These are phyloP conservation scores for Eugenia klotzschiana DNA, from an alignment of 441 rosid species.

Conservation along the genomic window DNA sequence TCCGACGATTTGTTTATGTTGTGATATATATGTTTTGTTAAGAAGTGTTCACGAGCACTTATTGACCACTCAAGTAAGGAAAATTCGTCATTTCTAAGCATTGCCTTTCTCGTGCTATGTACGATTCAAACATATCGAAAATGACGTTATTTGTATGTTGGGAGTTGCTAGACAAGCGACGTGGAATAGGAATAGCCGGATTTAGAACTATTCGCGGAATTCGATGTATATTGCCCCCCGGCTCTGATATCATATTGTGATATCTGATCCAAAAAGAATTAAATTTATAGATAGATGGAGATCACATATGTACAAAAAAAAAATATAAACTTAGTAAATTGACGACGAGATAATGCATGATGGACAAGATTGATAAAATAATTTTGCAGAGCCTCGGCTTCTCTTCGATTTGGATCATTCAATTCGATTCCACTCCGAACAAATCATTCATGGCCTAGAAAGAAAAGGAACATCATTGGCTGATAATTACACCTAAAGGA, in stretches of 20 bases:
- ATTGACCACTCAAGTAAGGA: neutral
- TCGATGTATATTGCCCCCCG: rapidly evolving
- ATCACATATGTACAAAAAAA: rapidly evolving
- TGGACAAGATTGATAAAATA: too few relatives aligned
- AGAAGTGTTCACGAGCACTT: neutral
- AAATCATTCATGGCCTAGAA: neutral
- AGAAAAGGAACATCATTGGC: neutral
- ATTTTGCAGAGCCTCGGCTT: neutral
- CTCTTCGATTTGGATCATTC: neutral
- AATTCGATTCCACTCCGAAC: neutral
- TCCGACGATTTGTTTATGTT: neutral
- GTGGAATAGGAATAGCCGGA: neutral
- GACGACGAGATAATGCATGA: rapidly evolving
- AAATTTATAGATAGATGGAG: rapidly evolving
- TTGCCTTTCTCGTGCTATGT: neutral
- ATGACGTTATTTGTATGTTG: neutral
- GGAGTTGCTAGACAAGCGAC: neutral
- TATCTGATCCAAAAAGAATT: neutral
- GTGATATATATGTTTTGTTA: neutral
- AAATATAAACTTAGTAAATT: neutral
- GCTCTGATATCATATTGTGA: rapidly evolving
- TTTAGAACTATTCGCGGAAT: neutral
- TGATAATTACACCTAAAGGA: neutral
- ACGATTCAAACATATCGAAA: neutral
- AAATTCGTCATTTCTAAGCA: too few relatives aligned